Base-by-base conservation (phyloP, 2,329 filamentous ascomycete genomes). In the Monosporascus sp. region DNA sequence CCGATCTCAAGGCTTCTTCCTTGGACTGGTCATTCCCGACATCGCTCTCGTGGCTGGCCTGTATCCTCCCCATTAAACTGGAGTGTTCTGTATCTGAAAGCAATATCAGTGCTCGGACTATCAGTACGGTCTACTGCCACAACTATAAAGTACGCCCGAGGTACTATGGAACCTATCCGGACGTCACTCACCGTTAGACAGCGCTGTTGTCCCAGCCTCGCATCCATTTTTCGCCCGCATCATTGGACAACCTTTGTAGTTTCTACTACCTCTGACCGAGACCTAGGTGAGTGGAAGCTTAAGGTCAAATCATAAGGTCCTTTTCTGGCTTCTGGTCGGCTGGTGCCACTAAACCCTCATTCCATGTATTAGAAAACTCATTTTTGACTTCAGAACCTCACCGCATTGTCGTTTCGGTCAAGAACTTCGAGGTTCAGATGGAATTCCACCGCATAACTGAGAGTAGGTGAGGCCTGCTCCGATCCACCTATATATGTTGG, bases 1-100 rank as follows among this genome's bases (percentile, higher is more conserved):
- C 17, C 24, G 59, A 54, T 24, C 25, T 24, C 14, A 54, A 1
- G 7, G 47, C 17, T 44, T 25, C 38, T 50, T 56, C 51, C 18
- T 11, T 25, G 7, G 18, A 35, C 41, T 18, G 57, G 17, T 54
- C 31, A 24, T 17, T 48, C 18, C 58, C 49, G 39, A 31, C 11
- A 9, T 50, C 50, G 5, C 31, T 14, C 25, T 54, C 52, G 27
- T 54, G 45, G 9, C 35, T 27, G 45, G 24, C 18, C n/a, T 18
- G 20, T 22, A 27, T 17, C 25, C 24, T 15, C 5, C 8, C 24
- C 20, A 17, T n/a, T 27, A 27, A 17, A 7, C 7, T 7, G 3
- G 22, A 18, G 11, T n/a, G 15, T 18, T 46, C 44, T 39, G 17
- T n/a, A 25, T 18, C 45, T 44, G n/a, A 48, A 5, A 20, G 24